These are phyloP conservation scores for Sphagnurus paluster DNA, from an alignment of 1,284 basidiomycete species.

Conservation along the genomic window DNA sequence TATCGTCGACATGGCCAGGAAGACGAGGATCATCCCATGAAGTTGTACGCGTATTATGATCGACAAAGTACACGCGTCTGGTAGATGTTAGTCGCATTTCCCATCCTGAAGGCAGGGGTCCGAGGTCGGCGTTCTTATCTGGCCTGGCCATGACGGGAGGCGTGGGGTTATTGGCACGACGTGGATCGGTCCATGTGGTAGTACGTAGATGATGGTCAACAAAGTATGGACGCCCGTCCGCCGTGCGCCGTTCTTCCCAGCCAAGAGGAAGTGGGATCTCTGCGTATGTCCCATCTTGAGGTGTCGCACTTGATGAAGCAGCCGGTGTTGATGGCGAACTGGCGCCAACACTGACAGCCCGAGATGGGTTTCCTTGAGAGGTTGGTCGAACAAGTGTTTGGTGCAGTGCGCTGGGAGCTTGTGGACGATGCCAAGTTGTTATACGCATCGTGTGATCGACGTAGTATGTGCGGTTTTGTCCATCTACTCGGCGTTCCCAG, in stretches of 20 bases:
- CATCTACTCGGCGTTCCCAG: conserved; percentile 94
- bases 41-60: conserved; percentile 95
- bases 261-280: conserved; percentile 89
- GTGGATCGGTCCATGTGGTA: conserved; percentile 98
- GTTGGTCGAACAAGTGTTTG: conserved; percentile 20
- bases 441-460: conserved; percentile 92
- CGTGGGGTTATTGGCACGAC: conserved; percentile 71
- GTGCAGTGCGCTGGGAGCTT: conserved; percentile 22
- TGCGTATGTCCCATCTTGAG: conserved; percentile 37
- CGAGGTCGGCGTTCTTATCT: conserved; percentile 86
- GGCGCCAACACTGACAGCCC: conserved; percentile 30
- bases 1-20: conserved; percentile 84
- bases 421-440: conserved; percentile 92
- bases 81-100: conserved; percentile 96
- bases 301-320: conserved; percentile 32
- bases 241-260: conserved; percentile 97
- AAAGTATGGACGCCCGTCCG: conserved; percentile 98
- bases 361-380: conserved; percentile 20
- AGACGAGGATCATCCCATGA: conserved; percentile 95
- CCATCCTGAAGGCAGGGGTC: conserved; percentile 95
- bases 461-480: conserved; percentile 85
- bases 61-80: conserved; percentile 93
- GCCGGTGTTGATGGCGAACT: conserved; percentile 35
- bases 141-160: conserved; percentile 53
- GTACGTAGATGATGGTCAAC: conserved; percentile 96